Evolutionary conservation across 495 filamentous ascomycete genomes (phyloP).

Genomic region (Penicillium angulare): DNA sequence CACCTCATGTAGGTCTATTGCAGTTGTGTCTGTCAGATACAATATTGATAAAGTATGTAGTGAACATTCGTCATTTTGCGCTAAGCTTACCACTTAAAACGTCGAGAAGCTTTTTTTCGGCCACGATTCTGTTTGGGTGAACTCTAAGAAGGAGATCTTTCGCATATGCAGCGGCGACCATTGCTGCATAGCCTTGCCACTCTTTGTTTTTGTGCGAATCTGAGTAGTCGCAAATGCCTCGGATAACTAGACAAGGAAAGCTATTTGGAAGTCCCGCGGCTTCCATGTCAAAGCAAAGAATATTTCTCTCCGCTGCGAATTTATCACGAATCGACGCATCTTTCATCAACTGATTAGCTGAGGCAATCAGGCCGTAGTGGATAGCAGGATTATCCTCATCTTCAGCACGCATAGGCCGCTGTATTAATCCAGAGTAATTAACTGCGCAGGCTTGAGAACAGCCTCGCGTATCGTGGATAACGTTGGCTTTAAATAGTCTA

Average conservation of each 20-base stretch:
- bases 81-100: conserved; percentile 4
- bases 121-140: conserved; percentile 24
- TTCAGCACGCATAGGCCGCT: background rate
- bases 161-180: conserved; percentile 31
- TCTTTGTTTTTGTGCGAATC: conserved; percentile 37
- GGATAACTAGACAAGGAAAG: conserved; percentile 34
- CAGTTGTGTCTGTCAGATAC: background rate
- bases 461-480: background rate
- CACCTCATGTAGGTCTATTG: too few relatives aligned
- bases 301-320: background rate
- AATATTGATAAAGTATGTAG: background rate
- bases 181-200: conserved; percentile 35
- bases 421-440: background rate
- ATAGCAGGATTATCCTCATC: background rate
- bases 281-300: conserved; percentile 32
- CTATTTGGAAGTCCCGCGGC: conserved; percentile 34
- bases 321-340: conserved; percentile 13
- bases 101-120: conserved; percentile 31
- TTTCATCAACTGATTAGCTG: conserved; percentile 18
- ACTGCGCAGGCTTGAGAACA: background rate
- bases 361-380: conserved; percentile 25
- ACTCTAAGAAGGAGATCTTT: conserved; percentile 26
- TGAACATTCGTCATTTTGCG: too few relatives aligned
- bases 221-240: conserved; percentile 38
- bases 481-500: background rate